Evolutionary conservation across 2,329 filamentous ascomycete species (phyloP), one percentile per base, ranked within the genome.

Genomic region (Rugonectria rugulosa): DNA sequence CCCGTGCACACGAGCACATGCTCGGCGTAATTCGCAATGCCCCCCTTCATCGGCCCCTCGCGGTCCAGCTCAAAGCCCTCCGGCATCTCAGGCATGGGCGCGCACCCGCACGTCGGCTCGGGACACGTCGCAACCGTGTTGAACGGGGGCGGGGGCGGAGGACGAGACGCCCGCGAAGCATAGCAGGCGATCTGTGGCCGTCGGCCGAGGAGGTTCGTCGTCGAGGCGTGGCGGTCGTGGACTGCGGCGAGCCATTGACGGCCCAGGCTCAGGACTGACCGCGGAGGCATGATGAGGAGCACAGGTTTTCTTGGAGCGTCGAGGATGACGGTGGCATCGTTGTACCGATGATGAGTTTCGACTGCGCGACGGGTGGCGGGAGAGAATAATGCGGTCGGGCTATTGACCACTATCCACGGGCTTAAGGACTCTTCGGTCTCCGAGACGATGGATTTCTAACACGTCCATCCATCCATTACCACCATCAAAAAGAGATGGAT

Each of bases 1-100:
- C 91, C 92, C 0, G 92, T 96, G 59, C 89, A 93, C 12, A 97
- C 81, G 9, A 98, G 74, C 4, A 97, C 83, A 65, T 97, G 92
- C 73, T 96, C 88, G 1, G 87, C 81, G 70, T 97, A 96, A 1
- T 82, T 79, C 2, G 89, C 81, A 75, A 97, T 93, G 6, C 89
- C 88, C 11, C 90, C 90, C 68, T 90, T 88, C 37, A 97, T 77
- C 15, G 83, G 80, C 32, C 84, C 84, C 57, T 84, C 81, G 65
- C 82, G 81, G 69, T 97, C 92, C 48, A 97, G 93, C 19, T 88
- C 84, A 14, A 96, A 79, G 4, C 84, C 87, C 7, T 81, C 75
- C 1, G 88, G 88, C 76, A 89, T 81, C 11, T 74, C 62, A 0
- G 90, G 87, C 50, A 81, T 88, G 2, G 83, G 75, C n/a, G 87